Evolutionary conservation across 2,329 filamentous ascomycete species (phyloP), one percentile per base, ranked within the genome.

Genomic region (Sporothrix schenckii): DNA sequence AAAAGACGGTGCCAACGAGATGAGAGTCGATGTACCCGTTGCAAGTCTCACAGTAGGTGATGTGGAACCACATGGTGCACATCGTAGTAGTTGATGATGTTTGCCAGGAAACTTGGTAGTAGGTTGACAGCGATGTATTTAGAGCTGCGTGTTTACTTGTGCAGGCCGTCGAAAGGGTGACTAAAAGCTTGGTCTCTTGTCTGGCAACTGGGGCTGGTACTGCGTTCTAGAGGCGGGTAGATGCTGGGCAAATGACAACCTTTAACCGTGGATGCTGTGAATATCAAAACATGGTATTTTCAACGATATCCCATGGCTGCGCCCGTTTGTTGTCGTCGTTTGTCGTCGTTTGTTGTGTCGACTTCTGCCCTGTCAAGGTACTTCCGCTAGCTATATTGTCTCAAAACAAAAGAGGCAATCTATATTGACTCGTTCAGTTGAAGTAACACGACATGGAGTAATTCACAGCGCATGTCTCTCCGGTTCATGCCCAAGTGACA

Each of bases 61-160:
- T 63, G 19, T 68, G 54, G 56, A 34, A 68, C 65, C 56, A 34
- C 10, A 63, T 67, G 10, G 66, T 50, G 47, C 69, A 70, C 69
- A 70, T 70, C 3, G 2, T 70, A 60, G 41, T 9, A 16, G 50
- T 13, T 11, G 9, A n/a, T 13, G 9, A 7, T 24, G 9, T 2
- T 34, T n/a, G 1, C 49, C 19, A 14, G 24, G n/a, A n/a, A n/a
- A 61, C 24, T 4, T 34, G 34, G 34, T 9, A 9, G 34, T 34
- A 7, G 34, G 7, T 9, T 7, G 34, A 5, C 6, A 6, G 6
- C 7, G 34, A 9, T 34, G 34, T 34, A 34, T 34, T 30, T 34
- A 1, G 34, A 34, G 34, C 34, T 1, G 34, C 9, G 34, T 6
- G 1, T 0, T 34, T 5, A 5, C 34, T 34, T 34, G 4, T 34